Conservation (phyloP, 1,284 basidiomycete genomes). For the Ceratobasidium sp. region DNA sequence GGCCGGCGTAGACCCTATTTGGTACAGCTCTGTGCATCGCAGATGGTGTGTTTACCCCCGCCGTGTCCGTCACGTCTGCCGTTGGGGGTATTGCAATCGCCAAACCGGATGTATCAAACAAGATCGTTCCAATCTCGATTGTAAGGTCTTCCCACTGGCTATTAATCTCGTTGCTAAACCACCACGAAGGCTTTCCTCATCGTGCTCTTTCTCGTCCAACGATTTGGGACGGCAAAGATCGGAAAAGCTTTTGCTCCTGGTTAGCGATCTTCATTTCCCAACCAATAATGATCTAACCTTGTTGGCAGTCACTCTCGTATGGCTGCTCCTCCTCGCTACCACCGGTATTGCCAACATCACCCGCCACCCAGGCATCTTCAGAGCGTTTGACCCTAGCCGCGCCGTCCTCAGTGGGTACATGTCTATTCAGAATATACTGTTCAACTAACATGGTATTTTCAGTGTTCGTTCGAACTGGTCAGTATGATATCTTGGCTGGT, state of each 20-base stretch:
- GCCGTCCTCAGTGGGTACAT: slow-evolving; percentile 66
- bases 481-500: slow-evolving; percentile 73
- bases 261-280: slow-evolving; percentile 49
- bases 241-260: slow-evolving; percentile 68
- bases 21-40: slow-evolving; percentile 56
- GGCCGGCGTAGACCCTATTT: slow-evolving; percentile 53
- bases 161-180: not conserved
- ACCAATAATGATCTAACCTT: not conserved
- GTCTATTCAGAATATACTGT: not conserved
- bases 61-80: slow-evolving; percentile 75
- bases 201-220: slow-evolving; percentile 69
- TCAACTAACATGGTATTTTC: not conserved
- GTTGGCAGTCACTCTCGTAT: slow-evolving; percentile 65
- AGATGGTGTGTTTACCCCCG: slow-evolving; percentile 63
- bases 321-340: slow-evolving; percentile 66
- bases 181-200: slow-evolving; percentile 65
- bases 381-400: slow-evolving; percentile 75
- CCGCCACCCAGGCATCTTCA: slow-evolving; percentile 68
- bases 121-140: slow-evolving; percentile 71
- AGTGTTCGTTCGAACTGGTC: slow-evolving; percentile 73
- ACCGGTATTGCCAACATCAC: slow-evolving; percentile 72
- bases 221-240: slow-evolving; percentile 69
- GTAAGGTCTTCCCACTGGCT: slow-evolving; percentile 53
- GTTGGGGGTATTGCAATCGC: slow-evolving; percentile 75
- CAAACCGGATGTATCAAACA: slow-evolving; percentile 61